These are phyloP conservation scores for Trametes sanguinea DNA, from an alignment of 768 basidiomycete species.

Conservation along the genomic window DNA sequence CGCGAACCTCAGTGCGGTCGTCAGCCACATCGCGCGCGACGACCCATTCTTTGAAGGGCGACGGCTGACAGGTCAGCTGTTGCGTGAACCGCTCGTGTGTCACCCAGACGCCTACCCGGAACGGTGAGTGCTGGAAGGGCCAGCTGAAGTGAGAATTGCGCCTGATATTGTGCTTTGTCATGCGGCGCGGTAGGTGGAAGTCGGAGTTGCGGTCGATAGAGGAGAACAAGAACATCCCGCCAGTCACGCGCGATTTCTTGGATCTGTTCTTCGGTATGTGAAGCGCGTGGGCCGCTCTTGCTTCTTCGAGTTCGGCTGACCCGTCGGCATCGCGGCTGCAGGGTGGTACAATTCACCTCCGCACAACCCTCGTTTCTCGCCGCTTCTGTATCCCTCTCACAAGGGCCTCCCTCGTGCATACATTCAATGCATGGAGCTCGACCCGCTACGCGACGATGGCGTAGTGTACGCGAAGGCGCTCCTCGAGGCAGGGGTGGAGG, in stretches of 20 bases:
- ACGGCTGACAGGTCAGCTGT: constrained; percentile 29
- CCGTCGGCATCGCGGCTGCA: not conserved
- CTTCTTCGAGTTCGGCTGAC: no score
- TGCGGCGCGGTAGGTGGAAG: not conserved
- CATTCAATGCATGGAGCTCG: constrained; percentile 30
- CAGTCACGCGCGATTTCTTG: not conserved
- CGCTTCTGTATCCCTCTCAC: constrained; percentile 27
- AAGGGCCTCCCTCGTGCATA: constrained; percentile 27
- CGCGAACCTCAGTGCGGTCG: constrained; percentile 27
- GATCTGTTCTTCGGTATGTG: not conserved
- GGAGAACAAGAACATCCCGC: not conserved
- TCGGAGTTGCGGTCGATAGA: not conserved
- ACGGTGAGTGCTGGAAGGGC: constrained; percentile 3
- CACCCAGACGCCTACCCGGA: constrained; percentile 24
- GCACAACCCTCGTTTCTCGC: constrained; percentile 18
- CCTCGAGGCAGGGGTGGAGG: constrained; percentile 26
- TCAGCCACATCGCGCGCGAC: constrained; percentile 30
- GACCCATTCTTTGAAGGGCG: constrained; percentile 28
- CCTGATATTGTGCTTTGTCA: no score
- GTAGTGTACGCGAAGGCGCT: constrained; percentile 30
- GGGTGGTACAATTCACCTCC: constrained; percentile 6
- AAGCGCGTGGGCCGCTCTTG: no score
- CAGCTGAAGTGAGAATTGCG: no score
- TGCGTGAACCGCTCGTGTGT: constrained; percentile 26
- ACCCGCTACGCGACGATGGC: constrained; percentile 34